A percentile compares a stretch with the other conserved stretches of the same genome.
These are phyloP conservation scores for Scheffersomyces parashehatae DNA, from an alignment of 1,139 yeast species.

Conservation along the genomic window DNA sequence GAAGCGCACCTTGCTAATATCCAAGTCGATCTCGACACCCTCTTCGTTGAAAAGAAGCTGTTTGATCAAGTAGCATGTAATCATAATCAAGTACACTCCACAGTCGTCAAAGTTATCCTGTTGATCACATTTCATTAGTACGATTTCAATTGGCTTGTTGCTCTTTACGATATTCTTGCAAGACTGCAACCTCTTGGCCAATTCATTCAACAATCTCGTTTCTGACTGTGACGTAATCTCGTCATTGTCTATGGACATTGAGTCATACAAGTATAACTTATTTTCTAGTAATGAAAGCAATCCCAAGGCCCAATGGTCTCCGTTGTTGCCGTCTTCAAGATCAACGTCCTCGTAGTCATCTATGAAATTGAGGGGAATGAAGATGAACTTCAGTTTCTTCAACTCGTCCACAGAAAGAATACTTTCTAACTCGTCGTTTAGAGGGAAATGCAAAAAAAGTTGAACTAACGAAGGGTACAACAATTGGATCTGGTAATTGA, in stretches of 20 bases:
- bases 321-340: constrained; percentile 34
- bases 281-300: constrained; percentile 33
- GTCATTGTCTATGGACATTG: constrained; percentile 30
- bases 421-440: constrained; percentile 23
- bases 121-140: constrained; percentile 39
- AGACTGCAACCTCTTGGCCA: constrained; percentile 25
- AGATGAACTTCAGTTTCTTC: constrained; percentile 33
- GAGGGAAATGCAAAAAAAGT: constrained; percentile 39
- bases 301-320: constrained; percentile 49
- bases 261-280: constrained; percentile 39
- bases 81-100: constrained; percentile 46
- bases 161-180: constrained; percentile 19
- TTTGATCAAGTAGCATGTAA: constrained; percentile 34
- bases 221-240: constrained; percentile 18
- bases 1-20: constrained; percentile 26
- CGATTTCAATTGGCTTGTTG: constrained; percentile 20
- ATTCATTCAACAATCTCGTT: constrained; percentile 17
- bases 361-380: constrained; percentile 42
- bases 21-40: constrained; percentile 19
- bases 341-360: constrained; percentile 30
- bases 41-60: constrained; percentile 7
- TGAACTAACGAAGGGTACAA: constrained; percentile 43
- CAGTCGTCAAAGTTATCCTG: constrained; percentile 50
- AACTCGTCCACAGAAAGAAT: constrained; percentile 36
- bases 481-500: constrained; percentile 30